phyloP scores from a whole-genome alignment of 208 protist genomes.

The Trypanosoma scelopori region DNA sequence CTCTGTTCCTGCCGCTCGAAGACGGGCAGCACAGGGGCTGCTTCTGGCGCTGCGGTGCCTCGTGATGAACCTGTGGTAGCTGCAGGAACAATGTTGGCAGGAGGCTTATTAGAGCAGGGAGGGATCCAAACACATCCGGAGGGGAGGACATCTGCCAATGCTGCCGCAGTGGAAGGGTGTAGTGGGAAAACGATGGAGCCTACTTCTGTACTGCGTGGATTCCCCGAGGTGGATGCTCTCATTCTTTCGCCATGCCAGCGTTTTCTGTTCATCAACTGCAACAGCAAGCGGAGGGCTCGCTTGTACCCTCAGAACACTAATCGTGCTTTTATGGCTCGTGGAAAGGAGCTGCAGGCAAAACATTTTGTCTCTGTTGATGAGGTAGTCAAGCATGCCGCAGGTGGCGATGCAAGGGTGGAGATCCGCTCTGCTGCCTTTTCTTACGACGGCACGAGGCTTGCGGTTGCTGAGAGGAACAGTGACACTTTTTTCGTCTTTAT shows the following conservation, averaged over 20 bases:
- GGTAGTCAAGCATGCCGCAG: constrained; percentile 33
- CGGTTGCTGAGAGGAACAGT: constrained; percentile 62
- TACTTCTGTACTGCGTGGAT: constrained; percentile 55
- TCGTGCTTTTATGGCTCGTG: constrained; percentile 41
- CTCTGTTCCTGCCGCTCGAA: neutral
- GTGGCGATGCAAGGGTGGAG: constrained; percentile 49
- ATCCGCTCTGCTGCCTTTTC: constrained; percentile 57
- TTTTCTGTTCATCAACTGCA: constrained; percentile 63
- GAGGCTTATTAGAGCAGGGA: neutral
- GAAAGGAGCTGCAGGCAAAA: constrained; percentile 63
- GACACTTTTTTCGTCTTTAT: constrained; percentile 66
- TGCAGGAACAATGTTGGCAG: neutral
- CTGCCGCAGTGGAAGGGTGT: neutral
- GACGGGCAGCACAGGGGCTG: too few species aligned
- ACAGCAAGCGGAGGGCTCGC: constrained; percentile 56
- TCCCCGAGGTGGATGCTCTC: constrained; percentile 61
- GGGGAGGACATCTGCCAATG: neutral
- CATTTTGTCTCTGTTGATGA: constrained; percentile 43
- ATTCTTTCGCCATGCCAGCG: constrained; percentile 57
- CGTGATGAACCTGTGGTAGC: too few species aligned
- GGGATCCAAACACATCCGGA: neutral
- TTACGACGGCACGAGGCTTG: constrained; percentile 45
- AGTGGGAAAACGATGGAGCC: constrained; percentile 14
- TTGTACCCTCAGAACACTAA: constrained; percentile 55
- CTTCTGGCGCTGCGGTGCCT: too few species aligned